Base-by-base conservation (phyloP, 2,329 filamentous ascomycete genomes). In the Neonectria hederae region DNA sequence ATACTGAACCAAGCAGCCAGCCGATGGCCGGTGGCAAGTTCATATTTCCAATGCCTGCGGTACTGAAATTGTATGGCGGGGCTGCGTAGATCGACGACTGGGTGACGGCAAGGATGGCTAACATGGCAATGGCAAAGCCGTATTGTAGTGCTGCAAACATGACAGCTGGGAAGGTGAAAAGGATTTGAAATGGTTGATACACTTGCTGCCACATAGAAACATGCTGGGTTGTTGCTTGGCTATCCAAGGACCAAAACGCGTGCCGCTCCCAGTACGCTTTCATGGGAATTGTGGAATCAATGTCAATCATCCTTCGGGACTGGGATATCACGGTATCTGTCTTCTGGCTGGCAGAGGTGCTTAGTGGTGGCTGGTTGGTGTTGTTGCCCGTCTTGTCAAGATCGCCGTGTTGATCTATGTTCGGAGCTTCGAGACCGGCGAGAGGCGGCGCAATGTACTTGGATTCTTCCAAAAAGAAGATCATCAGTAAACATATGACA, bases 11-110 rank as follows among this genome's bases (percentile, higher is more conserved):
- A 0, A 71, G 26, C 0, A 69, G 21, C 0, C 64, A 28, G 1
- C 69, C 69, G 2, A 71, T 65, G 14, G 70, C 64, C 0, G 66
- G 66, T 1, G 69, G 68, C 9, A 71, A n/a, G 8, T 71, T 69
- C 69, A 71, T 71, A 11, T 67, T 67, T 11, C 69, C 69, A 1
- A 71, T 40, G 1, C 62, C 66, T 0, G 68, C 68, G 1, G 62
- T 4, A 1, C 62, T 64, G 17, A 71, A 68, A 21, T 61, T 71
- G 10, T 70, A 71, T 0, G 69, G 68, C 0, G 69, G 66, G 0
- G 51, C 52, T 0, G 60, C 49, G 30, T 69, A 69, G 0, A 70
- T 21, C 0, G 60, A 38, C 1, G 46, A 55, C 9, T 71, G 69
- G 0, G 68, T 70, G 2, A 69, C 63, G 1, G 67, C 67, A 1